A percentile compares a stretch with the other conserved stretches of the same genome.
Evolutionary conservation across 1,284 basidiomycete species (phyloP).

Genomic region (Leccinum angustisporum): DNA sequence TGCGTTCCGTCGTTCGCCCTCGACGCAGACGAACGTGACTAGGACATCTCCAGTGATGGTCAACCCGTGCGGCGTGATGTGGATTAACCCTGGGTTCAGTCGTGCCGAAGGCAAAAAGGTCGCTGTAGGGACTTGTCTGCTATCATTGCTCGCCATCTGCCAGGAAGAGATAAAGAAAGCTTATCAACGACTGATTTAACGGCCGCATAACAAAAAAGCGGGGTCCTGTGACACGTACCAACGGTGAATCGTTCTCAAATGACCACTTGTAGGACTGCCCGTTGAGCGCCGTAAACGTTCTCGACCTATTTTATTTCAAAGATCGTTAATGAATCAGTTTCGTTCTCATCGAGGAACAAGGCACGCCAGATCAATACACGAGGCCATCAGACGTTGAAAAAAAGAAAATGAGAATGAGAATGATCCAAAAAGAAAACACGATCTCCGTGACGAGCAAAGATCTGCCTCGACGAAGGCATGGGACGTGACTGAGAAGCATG

Average conservation of each 20-base stretch:
- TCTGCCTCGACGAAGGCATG: not conserved
- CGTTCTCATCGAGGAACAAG: conserved; percentile 6
- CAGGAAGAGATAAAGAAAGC: not conserved
- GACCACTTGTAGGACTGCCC: conserved; percentile 37
- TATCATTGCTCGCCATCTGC: conserved; percentile 35
- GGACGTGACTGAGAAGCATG: not conserved
- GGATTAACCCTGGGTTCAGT: conserved; percentile 32
- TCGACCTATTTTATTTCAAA: conserved; percentile 21
- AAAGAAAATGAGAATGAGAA: not conserved
- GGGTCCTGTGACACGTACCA: conserved; percentile 24
- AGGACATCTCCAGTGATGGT: conserved; percentile 35
- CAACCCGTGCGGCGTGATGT: conserved; percentile 35
- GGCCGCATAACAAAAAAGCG: not conserved
- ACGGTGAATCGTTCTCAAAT: conserved; percentile 33
- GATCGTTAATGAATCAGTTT: not conserved
- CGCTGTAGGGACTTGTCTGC: conserved; percentile 34
- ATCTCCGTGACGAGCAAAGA: not conserved
- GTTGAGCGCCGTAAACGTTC: conserved; percentile 36
- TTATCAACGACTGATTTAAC: conserved; percentile 6
- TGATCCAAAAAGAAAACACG: not conserved
- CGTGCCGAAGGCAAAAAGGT: conserved; percentile 28
- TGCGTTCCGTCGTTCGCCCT: conserved; percentile 34
- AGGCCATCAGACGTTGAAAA: not conserved
- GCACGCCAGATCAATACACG: not conserved
- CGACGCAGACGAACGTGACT: conserved; percentile 35